Conservation (phyloP, 768 basidiomycete species). For the Mycena chlorophos region DNA sequence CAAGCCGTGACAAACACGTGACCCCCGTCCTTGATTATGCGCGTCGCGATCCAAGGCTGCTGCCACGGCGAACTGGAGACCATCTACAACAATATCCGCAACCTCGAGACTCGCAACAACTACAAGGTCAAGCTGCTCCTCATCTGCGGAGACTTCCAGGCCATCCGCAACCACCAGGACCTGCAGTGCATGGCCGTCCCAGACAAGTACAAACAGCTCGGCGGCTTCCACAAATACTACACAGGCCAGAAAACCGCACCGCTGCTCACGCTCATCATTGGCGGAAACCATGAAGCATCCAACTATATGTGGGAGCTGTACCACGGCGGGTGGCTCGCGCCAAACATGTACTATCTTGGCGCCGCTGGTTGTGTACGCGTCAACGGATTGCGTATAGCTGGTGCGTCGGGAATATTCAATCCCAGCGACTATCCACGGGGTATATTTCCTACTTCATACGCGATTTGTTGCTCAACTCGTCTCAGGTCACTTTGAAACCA, state of each 20-base stretch:
- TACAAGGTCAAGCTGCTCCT: slow-evolving; percentile 83
- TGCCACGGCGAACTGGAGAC: slow-evolving; percentile 91
- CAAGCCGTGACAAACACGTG: background rate
- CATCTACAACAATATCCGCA: slow-evolving; percentile 72
- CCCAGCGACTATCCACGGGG: slow-evolving; percentile 71
- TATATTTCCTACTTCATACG: slow-evolving; percentile 28
- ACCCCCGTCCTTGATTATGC: slow-evolving; percentile 2
- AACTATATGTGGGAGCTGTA: slow-evolving; percentile 97
- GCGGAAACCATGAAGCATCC: slow-evolving; percentile 96
- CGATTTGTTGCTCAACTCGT: background rate
- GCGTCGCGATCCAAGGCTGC: slow-evolving; percentile 93
- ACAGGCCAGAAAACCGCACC: slow-evolving; percentile 80
- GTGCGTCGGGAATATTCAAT: slow-evolving; percentile 94
- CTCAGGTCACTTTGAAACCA: slow-evolving; percentile 73
- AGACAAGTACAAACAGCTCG: slow-evolving; percentile 79
- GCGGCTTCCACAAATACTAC: slow-evolving; percentile 90
- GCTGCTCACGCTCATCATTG: slow-evolving; percentile 88
- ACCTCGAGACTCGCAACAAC: slow-evolving; percentile 59
- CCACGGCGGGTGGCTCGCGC: slow-evolving; percentile 96
- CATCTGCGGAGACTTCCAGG: slow-evolving; percentile 96
- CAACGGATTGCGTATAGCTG: slow-evolving; percentile 88
- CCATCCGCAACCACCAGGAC: slow-evolving; percentile 82
- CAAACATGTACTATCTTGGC: slow-evolving; percentile 95
- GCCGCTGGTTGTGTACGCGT: slow-evolving; percentile 87
- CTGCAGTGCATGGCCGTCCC: slow-evolving; percentile 91